Conservation (phyloP, 768 basidiomycete genomes). For the Crepidotus variabilis region DNA sequence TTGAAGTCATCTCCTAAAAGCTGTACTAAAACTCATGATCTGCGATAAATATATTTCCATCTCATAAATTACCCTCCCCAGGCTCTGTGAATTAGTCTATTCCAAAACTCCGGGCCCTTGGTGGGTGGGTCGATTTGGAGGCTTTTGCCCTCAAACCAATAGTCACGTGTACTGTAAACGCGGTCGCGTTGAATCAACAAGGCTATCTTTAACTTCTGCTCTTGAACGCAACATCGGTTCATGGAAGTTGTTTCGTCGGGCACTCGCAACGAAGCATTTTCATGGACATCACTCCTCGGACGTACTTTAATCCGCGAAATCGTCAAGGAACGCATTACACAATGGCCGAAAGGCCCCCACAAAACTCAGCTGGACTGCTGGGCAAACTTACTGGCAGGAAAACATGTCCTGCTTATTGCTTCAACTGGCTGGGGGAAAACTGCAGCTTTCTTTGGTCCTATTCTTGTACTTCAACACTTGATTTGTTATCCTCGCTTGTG, state of each 20-base stretch:
- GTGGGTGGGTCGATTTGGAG: neutral
- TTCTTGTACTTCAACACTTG: conserved; percentile 16
- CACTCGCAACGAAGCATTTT: neutral
- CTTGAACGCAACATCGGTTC: neutral
- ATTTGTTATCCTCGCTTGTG: conserved; percentile 1
- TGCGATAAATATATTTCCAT: no score
- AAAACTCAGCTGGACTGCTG: conserved; percentile 16
- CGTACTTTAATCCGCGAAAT: conserved; percentile 10
- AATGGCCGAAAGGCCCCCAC: conserved; percentile 13
- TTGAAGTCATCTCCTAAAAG: no score
- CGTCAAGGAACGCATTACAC: conserved; percentile 11
- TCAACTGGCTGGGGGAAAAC: conserved; percentile 19
- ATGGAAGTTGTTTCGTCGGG: neutral
- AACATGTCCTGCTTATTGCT: conserved; percentile 15
- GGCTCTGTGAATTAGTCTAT: neutral
- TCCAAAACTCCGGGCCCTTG: neutral
- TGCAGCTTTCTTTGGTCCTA: conserved; percentile 11
- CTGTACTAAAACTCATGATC: no score
- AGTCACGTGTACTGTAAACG: neutral
- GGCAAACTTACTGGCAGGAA: conserved; percentile 14
- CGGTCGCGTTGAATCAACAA: neutral
- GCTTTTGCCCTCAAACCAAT: neutral
- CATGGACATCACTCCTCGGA: conserved; percentile 11
- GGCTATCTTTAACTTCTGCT: neutral
- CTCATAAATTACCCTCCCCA: no score